These are phyloP conservation scores for Prinsepia uniflora DNA, from an alignment of 306 rosid species.

Conservation along the genomic window DNA sequence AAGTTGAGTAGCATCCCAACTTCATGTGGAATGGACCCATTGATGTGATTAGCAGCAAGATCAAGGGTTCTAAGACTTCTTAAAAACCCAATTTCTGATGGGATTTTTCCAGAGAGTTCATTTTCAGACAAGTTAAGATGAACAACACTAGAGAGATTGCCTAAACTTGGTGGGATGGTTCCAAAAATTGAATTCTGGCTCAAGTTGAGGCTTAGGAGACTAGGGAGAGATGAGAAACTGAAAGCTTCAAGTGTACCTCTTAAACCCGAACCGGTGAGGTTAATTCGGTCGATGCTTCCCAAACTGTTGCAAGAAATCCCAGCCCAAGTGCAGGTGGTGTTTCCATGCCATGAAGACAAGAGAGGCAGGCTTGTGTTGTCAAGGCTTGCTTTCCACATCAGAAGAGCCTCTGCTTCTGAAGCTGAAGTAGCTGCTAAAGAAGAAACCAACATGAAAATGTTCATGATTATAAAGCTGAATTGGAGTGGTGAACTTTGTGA, in stretches of 20 bases:
- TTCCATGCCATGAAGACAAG: constrained; percentile 27
- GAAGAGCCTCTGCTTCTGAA: constrained; percentile 26
- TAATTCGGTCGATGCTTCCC: constrained; percentile 18
- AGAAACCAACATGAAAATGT: neutral
- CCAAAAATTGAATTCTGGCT: constrained; percentile 13
- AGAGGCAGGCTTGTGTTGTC: constrained; percentile 1
- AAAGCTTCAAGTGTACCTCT: constrained; percentile 28
- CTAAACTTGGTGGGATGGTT: neutral
- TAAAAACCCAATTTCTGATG: constrained; percentile 7
- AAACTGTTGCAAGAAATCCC: constrained; percentile 22
- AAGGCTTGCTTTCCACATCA: constrained; percentile 30
- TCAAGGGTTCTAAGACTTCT: constrained; percentile 1
- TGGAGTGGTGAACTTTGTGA: neutral
- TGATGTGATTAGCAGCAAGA: neutral
- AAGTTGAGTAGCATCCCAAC: neutral
- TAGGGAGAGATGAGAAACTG: constrained; percentile 25
- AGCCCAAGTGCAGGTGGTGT: constrained; percentile 21
- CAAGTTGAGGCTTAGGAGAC: constrained; percentile 18
- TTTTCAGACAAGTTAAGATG: no score
- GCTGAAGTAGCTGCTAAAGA: neutral
- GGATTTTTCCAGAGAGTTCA: neutral
- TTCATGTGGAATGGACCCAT: constrained; percentile 13
- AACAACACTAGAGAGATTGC: no score
- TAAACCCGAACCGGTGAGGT: constrained; percentile 22
- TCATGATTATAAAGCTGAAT: neutral